Evolutionary conservation across 768 basidiomycete species (phyloP).

Genomic region (Epithele typhae): DNA sequence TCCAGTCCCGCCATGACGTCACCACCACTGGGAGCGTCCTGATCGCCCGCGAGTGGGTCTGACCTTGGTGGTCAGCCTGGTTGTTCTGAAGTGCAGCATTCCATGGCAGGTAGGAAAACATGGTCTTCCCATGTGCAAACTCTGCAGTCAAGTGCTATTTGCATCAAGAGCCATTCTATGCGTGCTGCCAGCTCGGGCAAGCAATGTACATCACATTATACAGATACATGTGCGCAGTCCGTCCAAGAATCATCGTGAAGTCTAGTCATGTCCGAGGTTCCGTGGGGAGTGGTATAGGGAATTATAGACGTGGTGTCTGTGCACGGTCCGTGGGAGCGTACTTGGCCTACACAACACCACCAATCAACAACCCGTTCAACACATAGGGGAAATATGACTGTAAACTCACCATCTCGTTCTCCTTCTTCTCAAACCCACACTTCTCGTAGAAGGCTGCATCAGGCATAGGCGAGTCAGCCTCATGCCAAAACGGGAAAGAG

Average conservation of each 20-base stretch:
- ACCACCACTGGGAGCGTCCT: no score
- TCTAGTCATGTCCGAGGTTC: constrained; percentile 1
- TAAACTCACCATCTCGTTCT: constrained; percentile 81
- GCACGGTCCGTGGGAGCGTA: constrained; percentile 45
- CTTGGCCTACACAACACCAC: constrained; percentile 40
- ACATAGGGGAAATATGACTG: not conserved
- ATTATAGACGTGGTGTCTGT: constrained; percentile 35
- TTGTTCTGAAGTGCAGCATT: no score
- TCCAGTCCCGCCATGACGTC: no score
- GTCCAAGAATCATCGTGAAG: constrained; percentile 1
- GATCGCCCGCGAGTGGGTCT: no score
- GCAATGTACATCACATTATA: constrained; percentile 11
- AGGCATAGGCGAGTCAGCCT: constrained; percentile 1
- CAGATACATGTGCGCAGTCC: constrained; percentile 14
- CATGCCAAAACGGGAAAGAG: not conserved
- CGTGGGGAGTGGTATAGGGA: constrained; percentile 3
- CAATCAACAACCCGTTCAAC: constrained; percentile 4
- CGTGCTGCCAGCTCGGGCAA: no score
- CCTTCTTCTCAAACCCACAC: constrained; percentile 89
- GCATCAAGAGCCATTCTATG: no score
- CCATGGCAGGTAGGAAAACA: no score
- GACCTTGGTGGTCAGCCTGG: no score
- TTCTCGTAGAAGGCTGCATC: constrained; percentile 90
- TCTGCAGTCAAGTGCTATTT: no score
- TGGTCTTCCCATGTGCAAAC: no score